Base-by-base conservation (phyloP, 345 rosid genomes). In the Hibiscus mutabilis region DNA sequence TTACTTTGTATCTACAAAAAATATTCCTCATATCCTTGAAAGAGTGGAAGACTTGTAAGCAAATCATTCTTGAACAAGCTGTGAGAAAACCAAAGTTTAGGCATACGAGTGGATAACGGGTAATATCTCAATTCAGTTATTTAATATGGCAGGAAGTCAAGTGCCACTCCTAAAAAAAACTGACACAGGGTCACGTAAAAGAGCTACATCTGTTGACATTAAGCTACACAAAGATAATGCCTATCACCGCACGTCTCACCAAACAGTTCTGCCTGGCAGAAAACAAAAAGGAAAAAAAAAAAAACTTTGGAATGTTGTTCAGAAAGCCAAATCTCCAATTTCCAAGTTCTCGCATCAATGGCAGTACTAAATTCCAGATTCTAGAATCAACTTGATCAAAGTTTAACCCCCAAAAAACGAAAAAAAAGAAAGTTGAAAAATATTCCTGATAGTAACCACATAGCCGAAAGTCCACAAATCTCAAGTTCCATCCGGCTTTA, bases 331-430 rank as follows among this genome's bases (percentile, higher is more conserved):
- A 37, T 27, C 24, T 69, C 22, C 67, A 12, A 53, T 71, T 77
- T 51, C 46, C 81, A 78, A 72, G 76, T 76, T 69, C 76, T 78
- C 60, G 77, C 51, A 60, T 59, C 66, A 64, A 14, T 78, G 73
- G 66, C 76, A 31, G 37, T 33, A 33, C 37, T 33, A 33, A 33
- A 70, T 56, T 22, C 62, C 70, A 27, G 60, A 46, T 66, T 73
- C 29, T 40, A 51, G 40, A 75, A 66, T 70, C 68, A 69, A 71
- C 42, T 75, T 14, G 40, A 6, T 15, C 44, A 71, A 60, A 59
- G 40, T 18, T 62, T 55, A 52, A 51, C n/a, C 19, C 57, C 57
- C 1, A 10, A 35, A 19, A 19, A 40, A 40, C 4, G 15, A n/a
- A n/a, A n/a, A 10, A 51, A 51, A 33, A 5, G 0, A 33, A 51